Conservation (phyloP, 2,329 filamentous ascomycete species). For the Penicillium sp. region DNA sequence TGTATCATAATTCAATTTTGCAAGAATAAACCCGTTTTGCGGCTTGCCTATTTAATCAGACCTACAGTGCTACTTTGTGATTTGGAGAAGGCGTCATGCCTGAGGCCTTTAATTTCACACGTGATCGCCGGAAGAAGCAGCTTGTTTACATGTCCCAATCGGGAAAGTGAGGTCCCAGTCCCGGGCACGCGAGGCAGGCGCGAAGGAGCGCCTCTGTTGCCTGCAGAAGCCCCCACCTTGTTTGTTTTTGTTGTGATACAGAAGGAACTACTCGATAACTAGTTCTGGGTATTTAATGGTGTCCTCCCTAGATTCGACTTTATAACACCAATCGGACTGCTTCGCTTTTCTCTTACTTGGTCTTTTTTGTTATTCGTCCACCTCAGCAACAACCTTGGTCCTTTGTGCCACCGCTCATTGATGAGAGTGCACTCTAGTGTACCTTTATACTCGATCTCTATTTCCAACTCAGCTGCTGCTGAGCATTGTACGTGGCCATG, state of each 20-base stretch:
- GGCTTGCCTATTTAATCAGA: too few species aligned
- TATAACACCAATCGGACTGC: conserved; percentile 16
- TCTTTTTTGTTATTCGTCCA: conserved; percentile 1
- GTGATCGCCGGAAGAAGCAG: conserved; percentile 23
- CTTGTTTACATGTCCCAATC: conserved; percentile 27
- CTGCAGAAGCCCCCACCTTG: conserved; percentile 25
- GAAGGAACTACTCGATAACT: conserved; percentile 3
- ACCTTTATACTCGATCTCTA: not conserved
- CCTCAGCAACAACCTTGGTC: not conserved
- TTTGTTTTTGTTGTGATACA: conserved; percentile 33
- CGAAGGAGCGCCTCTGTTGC: conserved; percentile 19
- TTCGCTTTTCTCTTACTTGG: not conserved
- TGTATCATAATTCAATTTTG: too few species aligned
- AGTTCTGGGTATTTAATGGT: not conserved
- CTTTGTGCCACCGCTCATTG: not conserved
- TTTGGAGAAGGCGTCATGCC: not conserved
- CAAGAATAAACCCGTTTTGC: too few species aligned
- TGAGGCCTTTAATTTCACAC: conserved; percentile 6
- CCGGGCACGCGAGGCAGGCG: conserved; percentile 13
- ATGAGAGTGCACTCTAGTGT: not conserved
- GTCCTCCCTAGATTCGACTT: not conserved
- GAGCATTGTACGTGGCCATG: conserved; percentile 19
- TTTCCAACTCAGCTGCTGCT: conserved; percentile 1
- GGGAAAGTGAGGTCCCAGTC: conserved; percentile 10
- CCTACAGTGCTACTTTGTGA: not conserved